Conservation (phyloP, 2,329 filamentous ascomycete genomes). For the Dactylellina parvicollis region DNA sequence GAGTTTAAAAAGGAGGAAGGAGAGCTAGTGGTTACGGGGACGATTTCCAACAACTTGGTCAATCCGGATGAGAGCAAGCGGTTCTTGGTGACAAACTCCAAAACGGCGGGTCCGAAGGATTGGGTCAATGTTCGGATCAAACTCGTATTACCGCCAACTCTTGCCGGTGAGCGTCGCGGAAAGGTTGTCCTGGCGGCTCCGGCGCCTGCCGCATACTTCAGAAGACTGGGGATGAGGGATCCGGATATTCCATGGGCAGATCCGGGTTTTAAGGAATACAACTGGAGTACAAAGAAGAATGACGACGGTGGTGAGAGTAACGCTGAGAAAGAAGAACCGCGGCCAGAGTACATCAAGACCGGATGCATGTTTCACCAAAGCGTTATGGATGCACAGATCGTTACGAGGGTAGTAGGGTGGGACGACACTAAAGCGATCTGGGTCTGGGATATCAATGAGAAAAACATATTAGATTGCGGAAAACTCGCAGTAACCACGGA, state of each 20-base stretch:
- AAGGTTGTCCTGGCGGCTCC: conserved; percentile 20
- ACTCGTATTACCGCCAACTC: conserved; percentile 22
- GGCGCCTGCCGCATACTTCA: conserved; percentile 34
- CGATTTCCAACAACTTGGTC: conserved; percentile 29
- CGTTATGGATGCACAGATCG: conserved; percentile 31
- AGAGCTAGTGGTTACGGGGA: neutral
- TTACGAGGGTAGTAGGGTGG: conserved; percentile 37
- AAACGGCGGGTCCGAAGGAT: conserved; percentile 11
- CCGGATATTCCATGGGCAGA: conserved; percentile 43
- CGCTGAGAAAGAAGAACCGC: neutral
- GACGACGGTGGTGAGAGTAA: neutral
- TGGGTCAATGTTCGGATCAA: conserved; percentile 10
- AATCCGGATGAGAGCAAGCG: conserved; percentile 13
- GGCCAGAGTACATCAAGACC: conserved; percentile 25
- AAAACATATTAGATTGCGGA: conserved; percentile 23
- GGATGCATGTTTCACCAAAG: conserved; percentile 22
- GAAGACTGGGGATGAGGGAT: conserved; percentile 26
- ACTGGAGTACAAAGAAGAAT: conserved; percentile 5
- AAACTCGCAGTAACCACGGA: neutral
- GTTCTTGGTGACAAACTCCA: conserved; percentile 21
- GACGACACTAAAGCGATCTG: conserved; percentile 29
- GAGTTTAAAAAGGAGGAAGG: conserved; percentile 7
- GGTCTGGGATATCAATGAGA: conserved; percentile 48
- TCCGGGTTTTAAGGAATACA: conserved; percentile 20
- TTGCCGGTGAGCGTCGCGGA: neutral